phyloP scores from a whole-genome alignment of 495 filamentous ascomycete genomes.

The Penicillium cinerascens region DNA sequence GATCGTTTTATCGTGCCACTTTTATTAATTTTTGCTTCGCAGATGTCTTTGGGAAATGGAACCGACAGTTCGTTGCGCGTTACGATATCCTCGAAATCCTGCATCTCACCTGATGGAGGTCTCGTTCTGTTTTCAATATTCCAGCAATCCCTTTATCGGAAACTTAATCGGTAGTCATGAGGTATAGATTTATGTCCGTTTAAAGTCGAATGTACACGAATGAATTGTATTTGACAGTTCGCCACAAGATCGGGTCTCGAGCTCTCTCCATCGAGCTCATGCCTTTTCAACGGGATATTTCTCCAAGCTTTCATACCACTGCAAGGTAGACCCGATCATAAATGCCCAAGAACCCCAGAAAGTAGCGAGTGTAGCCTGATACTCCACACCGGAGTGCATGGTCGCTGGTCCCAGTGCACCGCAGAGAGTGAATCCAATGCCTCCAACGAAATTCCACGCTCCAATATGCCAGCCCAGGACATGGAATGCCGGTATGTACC shows the following conservation, averaged over 20 bases:
- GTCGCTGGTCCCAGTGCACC: conserved; percentile 59
- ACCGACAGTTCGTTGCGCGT: conserved; percentile 65
- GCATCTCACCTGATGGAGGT: conserved; percentile 32
- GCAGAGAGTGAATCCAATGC: conserved; percentile 66
- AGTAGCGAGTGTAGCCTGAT: conserved; percentile 55
- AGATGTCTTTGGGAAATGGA: conserved; percentile 82
- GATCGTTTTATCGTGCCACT: not conserved
- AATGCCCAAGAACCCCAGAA: conserved; percentile 72
- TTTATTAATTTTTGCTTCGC: not conserved
- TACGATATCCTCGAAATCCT: conserved; percentile 65
- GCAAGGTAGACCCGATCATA: conserved; percentile 59
- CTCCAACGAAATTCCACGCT: conserved; percentile 56
- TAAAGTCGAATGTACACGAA: not conserved
- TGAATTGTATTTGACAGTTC: not conserved
- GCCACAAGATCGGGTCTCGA: not conserved
- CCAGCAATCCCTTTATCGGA: not conserved
- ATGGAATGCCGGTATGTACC: conserved; percentile 57
- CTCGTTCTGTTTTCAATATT: not conserved
- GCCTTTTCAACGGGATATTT: conserved; percentile 55
- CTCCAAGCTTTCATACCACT: conserved; percentile 62
- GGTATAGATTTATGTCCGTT: not conserved
- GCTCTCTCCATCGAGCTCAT: not conserved
- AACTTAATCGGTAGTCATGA: not conserved
- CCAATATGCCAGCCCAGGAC: conserved; percentile 63
- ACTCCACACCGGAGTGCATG: conserved; percentile 46